Percentiles rank a stretch among this genome's conserved stretches.
These are phyloP conservation scores for Calendula officinalis DNA, from an alignment of 129 eudicot genomes.

Conservation along the genomic window DNA sequence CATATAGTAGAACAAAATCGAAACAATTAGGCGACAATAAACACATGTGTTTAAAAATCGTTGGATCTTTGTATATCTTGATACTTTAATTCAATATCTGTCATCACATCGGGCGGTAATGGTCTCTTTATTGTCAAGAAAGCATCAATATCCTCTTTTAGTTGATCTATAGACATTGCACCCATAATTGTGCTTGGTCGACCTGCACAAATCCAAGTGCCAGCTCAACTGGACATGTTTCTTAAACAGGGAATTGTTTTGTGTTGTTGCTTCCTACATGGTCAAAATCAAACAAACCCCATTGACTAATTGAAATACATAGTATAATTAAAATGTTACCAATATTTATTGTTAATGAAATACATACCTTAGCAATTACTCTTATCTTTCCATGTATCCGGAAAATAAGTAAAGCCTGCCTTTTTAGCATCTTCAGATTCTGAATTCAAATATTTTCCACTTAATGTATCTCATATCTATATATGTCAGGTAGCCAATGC, in stretches of 20 bases:
- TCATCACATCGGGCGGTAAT: slow-evolving; percentile 63
- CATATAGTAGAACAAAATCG: slow-evolving; percentile 7
- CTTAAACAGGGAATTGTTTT: slow-evolving; percentile 67
- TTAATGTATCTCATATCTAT: slow-evolving; percentile 24
- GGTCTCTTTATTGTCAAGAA: slow-evolving; percentile 67
- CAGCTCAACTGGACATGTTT: slow-evolving; percentile 76
- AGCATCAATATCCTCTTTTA: slow-evolving; percentile 90
- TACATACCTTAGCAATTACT: slow-evolving; percentile 60
- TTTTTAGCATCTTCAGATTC: slow-evolving; percentile 81
- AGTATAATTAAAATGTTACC: background rate
- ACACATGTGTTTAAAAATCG: slow-evolving; percentile 36
- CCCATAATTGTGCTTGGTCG: slow-evolving; percentile 90
- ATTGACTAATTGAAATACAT: background rate
- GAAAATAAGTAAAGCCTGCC: slow-evolving; percentile 85
- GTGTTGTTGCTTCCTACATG: slow-evolving; percentile 67
- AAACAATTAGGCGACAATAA: slow-evolving; percentile 5
- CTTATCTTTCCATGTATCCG: slow-evolving; percentile 96
- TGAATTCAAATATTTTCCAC: slow-evolving; percentile 76
- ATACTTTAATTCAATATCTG: slow-evolving; percentile 63
- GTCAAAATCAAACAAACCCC: background rate
- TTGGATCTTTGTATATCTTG: slow-evolving; percentile 82
- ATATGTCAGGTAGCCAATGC: too few relatives aligned
- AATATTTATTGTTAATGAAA: background rate
- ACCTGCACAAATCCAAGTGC: slow-evolving; percentile 84
- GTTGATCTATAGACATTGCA: slow-evolving; percentile 81